Percentiles rank a stretch among this genome's conserved stretches.
These are phyloP conservation scores for Ophiostoma ulmi DNA, from an alignment of 2,329 filamentous ascomycete species.

Conservation along the genomic window DNA sequence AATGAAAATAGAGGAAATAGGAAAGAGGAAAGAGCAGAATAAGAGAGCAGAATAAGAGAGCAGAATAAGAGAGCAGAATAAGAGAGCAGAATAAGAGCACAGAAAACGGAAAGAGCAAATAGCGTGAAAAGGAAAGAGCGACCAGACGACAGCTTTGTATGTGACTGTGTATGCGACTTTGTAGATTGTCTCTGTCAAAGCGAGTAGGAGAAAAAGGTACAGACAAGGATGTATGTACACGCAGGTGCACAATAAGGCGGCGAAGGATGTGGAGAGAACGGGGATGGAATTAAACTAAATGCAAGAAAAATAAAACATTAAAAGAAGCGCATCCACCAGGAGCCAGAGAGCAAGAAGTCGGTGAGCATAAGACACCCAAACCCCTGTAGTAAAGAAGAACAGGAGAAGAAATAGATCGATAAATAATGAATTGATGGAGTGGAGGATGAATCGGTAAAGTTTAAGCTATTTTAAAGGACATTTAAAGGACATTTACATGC, in stretches of 20 bases:
- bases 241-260: conserved; percentile 10
- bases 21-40: neutral
- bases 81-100: neutral
- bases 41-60: neutral
- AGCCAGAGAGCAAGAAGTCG: conserved; percentile 31
- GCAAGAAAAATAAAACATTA: conserved; percentile 14
- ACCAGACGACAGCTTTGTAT: conserved; percentile 4
- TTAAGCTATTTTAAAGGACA: neutral
- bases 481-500: neutral
- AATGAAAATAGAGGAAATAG: neutral
- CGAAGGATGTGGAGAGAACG: conserved; percentile 12
- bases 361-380: conserved; percentile 32
- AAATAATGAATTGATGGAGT: neutral
- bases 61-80: neutral
- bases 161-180: neutral
- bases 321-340: conserved; percentile 22
- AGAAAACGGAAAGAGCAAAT: neutral
- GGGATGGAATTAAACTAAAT: conserved; percentile 18
- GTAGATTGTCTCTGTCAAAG: neutral
- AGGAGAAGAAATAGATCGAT: neutral
- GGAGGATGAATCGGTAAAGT: neutral
- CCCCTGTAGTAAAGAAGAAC: conserved; percentile 3
- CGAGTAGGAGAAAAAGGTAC: neutral
- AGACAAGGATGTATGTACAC: neutral
- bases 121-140: conserved; percentile 7